Conservation (phyloP, 2,329 filamentous ascomycete species). For the Diatrype stigma region DNA sequence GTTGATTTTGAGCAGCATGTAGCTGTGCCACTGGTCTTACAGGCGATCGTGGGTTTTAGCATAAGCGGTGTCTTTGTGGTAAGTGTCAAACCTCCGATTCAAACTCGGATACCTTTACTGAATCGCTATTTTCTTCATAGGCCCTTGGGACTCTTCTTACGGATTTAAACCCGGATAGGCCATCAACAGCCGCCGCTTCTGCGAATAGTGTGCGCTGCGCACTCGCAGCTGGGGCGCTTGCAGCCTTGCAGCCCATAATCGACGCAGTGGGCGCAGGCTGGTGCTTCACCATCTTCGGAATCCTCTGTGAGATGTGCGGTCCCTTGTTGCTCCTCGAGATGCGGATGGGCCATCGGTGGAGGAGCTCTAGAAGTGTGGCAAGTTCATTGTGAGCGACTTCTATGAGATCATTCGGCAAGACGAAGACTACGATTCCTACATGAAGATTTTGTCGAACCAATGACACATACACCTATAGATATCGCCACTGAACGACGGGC, state of each 20-base stretch:
- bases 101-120: background rate
- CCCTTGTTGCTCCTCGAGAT: slow-evolving; percentile 11
- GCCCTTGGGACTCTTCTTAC: slow-evolving; percentile 12
- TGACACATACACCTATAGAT: too few relatives aligned
- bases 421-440: too few relatives aligned
- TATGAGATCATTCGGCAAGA: too few relatives aligned
- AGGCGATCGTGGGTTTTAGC: slow-evolving; percentile 9
- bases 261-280: slow-evolving; percentile 14
- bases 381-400: background rate
- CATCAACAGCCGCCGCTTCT: slow-evolving; percentile 18
- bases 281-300: slow-evolving; percentile 20
- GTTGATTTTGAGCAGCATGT: slow-evolving; percentile 5
- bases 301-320: slow-evolving; percentile 10
- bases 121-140: background rate
- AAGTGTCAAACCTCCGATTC: background rate
- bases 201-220: slow-evolving; percentile 19
- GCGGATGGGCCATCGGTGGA: slow-evolving; percentile 7
- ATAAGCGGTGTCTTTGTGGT: slow-evolving; percentile 12
- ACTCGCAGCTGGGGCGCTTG: slow-evolving; percentile 12
- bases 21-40: slow-evolving; percentile 6
- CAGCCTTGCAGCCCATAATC: slow-evolving; percentile 14
- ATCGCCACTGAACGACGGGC: too few relatives aligned
- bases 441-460: too few relatives aligned
- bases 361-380: slow-evolving; percentile 3
- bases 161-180: slow-evolving; percentile 13